A percentile compares a stretch with the other conserved stretches of the same genome.
Conservation (phyloP, 345 rosid genomes). For the Anacardium occidentale region DNA sequence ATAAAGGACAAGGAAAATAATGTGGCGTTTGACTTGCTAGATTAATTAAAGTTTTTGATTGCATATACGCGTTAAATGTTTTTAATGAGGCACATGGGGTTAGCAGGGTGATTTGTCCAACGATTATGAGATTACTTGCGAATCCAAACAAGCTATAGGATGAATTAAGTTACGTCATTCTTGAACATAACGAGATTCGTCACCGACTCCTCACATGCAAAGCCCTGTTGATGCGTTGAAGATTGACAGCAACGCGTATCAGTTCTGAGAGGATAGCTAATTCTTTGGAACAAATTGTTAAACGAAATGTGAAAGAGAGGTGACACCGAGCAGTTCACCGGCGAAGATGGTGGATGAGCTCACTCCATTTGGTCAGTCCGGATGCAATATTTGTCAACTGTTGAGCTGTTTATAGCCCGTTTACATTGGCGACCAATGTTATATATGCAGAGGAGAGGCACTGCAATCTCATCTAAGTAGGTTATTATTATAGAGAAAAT, state of each 20-base stretch:
- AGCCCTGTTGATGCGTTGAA: conserved; percentile 1
- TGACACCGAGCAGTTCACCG: background rate
- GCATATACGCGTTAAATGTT: background rate
- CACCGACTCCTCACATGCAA: conserved; percentile 33
- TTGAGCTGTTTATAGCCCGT: conserved; percentile 29
- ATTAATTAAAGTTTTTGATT: background rate
- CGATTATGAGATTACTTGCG: background rate
- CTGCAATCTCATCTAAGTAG: too few species aligned
- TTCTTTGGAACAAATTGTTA: too few species aligned
- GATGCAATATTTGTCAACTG: conserved; percentile 12
- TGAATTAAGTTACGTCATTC: too few species aligned
- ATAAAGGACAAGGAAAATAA: background rate
- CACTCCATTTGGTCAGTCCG: background rate
- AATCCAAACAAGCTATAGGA: background rate
- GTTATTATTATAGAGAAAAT: too few species aligned
- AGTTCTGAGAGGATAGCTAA: background rate
- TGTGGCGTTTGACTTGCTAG: background rate
- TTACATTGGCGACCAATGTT: too few species aligned
- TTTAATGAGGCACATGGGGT: background rate
- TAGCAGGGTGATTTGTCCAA: background rate
- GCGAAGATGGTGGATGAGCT: background rate
- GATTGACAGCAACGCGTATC: background rate
- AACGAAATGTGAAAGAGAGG: background rate
- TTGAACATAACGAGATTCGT: background rate
- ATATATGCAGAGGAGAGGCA: too few species aligned